Evolutionary conservation across 441 rosid species (phyloP).

Genomic region (Croton setiger): DNA sequence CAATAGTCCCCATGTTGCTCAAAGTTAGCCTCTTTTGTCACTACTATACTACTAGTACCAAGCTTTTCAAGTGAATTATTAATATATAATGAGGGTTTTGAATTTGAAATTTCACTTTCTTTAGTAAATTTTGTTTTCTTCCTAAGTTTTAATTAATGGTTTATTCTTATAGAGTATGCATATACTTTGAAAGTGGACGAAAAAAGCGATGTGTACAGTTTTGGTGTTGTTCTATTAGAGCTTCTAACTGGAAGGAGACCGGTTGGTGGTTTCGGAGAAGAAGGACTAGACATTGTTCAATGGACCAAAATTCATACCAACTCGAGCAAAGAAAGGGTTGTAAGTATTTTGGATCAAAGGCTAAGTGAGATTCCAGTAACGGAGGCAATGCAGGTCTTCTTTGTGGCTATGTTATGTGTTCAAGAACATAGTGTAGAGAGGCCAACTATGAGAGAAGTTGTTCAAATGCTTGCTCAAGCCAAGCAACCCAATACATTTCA

Average conservation of each 20-base stretch:
- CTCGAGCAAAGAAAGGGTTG: slow-evolving; percentile 55
- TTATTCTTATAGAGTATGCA: slow-evolving; percentile 62
- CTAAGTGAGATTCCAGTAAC: slow-evolving; percentile 39
- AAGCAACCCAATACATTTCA: slow-evolving; percentile 35
- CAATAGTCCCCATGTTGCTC: not conserved
- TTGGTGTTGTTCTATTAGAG: slow-evolving; percentile 77
- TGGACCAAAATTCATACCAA: slow-evolving; percentile 65
- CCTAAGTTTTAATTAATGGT: no score
- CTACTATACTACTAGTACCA: not conserved
- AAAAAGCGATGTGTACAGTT: slow-evolving; percentile 92
- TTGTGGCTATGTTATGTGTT: slow-evolving; percentile 80
- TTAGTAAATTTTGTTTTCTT: no score
- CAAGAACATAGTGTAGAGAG: slow-evolving; percentile 85
- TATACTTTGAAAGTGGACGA: slow-evolving; percentile 80
- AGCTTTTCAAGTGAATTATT: not conserved
- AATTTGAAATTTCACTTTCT: no score
- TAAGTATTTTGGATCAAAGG: slow-evolving; percentile 57
- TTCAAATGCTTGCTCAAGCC: slow-evolving; percentile 71
- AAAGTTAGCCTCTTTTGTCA: not conserved
- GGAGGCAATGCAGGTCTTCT: slow-evolving; percentile 76
- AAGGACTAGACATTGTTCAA: slow-evolving; percentile 82
- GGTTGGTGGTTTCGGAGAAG: slow-evolving; percentile 78
- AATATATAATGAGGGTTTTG: no score
- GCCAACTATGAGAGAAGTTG: slow-evolving; percentile 90
- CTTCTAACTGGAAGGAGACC: slow-evolving; percentile 75